phyloP scores from a whole-genome alignment of 2,329 filamentous ascomycete genomes.

The Alternaria consortialis region DNA sequence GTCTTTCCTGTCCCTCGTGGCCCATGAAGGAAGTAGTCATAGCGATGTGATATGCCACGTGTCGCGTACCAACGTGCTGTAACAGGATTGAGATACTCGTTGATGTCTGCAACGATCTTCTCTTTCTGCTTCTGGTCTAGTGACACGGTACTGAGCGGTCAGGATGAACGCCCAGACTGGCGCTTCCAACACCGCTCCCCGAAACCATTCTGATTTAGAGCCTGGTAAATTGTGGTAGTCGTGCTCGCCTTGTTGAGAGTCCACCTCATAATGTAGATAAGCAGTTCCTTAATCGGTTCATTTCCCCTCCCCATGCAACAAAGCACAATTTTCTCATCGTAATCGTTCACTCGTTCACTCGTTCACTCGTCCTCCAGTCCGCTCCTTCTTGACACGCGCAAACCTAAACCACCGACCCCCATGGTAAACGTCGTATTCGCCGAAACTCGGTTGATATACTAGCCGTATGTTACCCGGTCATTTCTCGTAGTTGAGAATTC shows the following conservation, averaged over 20 bases:
- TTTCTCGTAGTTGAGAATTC: conserved; percentile 60
- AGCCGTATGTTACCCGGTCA: conserved; percentile 59
- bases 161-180: conserved; percentile 23
- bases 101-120: conserved; percentile 73
- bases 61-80: no score
- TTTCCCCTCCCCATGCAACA: conserved; percentile 59
- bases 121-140: conserved; percentile 73
- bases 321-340: conserved; percentile 56
- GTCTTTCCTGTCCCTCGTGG: conserved; percentile 61
- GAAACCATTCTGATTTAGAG: conserved; percentile 37
- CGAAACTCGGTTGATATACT: conserved; percentile 60
- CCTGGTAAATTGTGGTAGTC: conserved; percentile 58
- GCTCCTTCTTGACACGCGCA: conserved; percentile 43
- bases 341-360: conserved; percentile 37
- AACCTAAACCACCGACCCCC: conserved; percentile 54
- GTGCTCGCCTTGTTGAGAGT: conserved; percentile 54
- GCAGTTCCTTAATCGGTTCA: conserved; percentile 58
- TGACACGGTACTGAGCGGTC: conserved; percentile 80
- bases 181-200: conserved; percentile 51
- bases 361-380: conserved; percentile 29
- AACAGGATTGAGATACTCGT: conserved; percentile 68
- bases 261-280: conserved; percentile 56
- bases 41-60: no score
- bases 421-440: conserved; percentile 55
- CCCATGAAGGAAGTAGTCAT: no score